Conservation (phyloP, 345 rosid species). For the Acer campestre region DNA sequence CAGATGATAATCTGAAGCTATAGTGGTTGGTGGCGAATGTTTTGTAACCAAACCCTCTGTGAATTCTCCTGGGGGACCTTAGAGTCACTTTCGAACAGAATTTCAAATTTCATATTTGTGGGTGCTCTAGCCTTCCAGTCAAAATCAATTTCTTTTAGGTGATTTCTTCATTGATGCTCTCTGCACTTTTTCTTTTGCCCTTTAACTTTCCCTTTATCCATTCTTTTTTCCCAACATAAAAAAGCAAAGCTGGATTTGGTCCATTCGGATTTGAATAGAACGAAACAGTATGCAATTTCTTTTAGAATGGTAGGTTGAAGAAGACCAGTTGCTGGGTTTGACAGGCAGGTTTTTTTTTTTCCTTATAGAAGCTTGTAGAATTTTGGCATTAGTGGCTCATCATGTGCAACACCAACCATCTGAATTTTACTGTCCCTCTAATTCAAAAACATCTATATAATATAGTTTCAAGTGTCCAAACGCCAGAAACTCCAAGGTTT, state of each 20-base stretch:
- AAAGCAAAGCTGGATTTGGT: background rate
- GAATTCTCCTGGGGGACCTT: background rate
- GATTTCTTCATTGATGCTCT: background rate
- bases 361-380: background rate
- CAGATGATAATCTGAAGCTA: background rate
- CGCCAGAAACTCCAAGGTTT: background rate
- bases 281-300: background rate
- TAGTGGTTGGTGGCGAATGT: background rate
- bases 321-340: slow-evolving; percentile 10
- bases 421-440: background rate
- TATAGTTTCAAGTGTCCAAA: background rate
- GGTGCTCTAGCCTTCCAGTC: background rate
- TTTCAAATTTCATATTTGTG: background rate
- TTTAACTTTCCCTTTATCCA: slow-evolving; percentile 1
- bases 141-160: background rate
- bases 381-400: background rate
- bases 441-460: background rate
- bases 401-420: background rate
- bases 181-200: background rate
- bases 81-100: background rate
- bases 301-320: slow-evolving; percentile 11
- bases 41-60: background rate
- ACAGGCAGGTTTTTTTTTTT: background rate
- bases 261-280: background rate
- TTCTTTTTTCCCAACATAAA: slow-evolving; percentile 7